Evolutionary conservation across 768 basidiomycete species (phyloP).

Genomic region (Lactarius pseudohatsudake): DNA sequence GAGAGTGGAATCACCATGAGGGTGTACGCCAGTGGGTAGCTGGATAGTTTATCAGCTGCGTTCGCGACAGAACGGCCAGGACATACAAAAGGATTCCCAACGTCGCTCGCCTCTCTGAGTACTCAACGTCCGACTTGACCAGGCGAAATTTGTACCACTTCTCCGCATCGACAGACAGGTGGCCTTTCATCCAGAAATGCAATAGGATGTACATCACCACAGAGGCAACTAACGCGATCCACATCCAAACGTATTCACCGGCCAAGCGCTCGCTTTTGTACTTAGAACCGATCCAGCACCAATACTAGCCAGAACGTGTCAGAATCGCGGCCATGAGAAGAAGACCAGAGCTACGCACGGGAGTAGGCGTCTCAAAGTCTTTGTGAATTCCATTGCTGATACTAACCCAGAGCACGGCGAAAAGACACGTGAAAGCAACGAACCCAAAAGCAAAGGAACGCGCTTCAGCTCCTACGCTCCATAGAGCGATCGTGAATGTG

Average conservation of each 20-base stretch:
- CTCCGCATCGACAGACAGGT: constrained; percentile 35
- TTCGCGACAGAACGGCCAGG: neutral
- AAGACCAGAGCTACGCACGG: constrained; percentile 28
- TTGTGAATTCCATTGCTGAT: constrained; percentile 31
- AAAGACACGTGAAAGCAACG: constrained; percentile 13
- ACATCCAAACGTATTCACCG: constrained; percentile 49
- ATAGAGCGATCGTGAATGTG: constrained; percentile 41
- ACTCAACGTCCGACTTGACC: constrained; percentile 16
- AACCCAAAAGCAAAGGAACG: constrained; percentile 29
- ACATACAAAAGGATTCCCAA: constrained; percentile 34
- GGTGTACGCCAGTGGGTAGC: constrained; percentile 44
- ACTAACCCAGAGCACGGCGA: constrained; percentile 38
- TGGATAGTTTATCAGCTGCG: constrained; percentile 18
- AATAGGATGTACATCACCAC: constrained; percentile 38
- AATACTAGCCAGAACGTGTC: constrained; percentile 31
- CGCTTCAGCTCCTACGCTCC: constrained; percentile 37
- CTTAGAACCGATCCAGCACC: constrained; percentile 46
- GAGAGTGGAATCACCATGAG: constrained; percentile 42
- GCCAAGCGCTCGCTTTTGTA: constrained; percentile 37
- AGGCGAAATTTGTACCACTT: constrained; percentile 39
- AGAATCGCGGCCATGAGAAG: constrained; percentile 4
- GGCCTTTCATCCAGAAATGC: constrained; percentile 39
- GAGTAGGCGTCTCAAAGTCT: constrained; percentile 38
- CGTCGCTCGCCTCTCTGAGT: constrained; percentile 15
- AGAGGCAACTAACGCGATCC: constrained; percentile 41